These are phyloP conservation scores for Mangifera indica DNA, from an alignment of 345 rosid species.

Conservation along the genomic window DNA sequence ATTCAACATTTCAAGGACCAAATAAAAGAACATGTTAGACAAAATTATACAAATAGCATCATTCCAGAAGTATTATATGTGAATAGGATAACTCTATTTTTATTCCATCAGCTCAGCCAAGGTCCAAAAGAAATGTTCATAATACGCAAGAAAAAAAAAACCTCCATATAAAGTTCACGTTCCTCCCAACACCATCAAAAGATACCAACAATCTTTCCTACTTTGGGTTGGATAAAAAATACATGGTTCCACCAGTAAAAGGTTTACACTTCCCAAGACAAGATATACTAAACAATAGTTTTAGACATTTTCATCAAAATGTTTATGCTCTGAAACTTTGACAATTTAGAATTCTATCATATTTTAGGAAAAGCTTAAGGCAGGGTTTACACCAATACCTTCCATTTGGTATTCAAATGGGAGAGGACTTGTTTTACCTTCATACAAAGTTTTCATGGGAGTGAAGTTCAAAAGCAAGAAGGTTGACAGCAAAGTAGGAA, in stretches of 20 bases:
- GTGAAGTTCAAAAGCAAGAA: conserved; percentile 12
- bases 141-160: neutral
- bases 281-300: neutral
- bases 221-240: neutral
- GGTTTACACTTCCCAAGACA: neutral
- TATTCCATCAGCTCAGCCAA: neutral
- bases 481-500: conserved; percentile 1
- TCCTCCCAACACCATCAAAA: neutral
- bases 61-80: neutral
- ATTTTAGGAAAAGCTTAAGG: neutral
- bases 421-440: neutral
- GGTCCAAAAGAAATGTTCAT: neutral
- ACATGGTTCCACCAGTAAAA: neutral
- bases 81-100: neutral
- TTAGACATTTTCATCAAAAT: neutral
- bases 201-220: neutral
- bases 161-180: neutral
- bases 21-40: neutral
- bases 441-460: neutral
- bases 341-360: neutral
- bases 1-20: neutral
- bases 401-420: neutral
- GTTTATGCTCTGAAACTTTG: neutral
- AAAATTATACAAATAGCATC: neutral
- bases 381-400: neutral